Evolutionary conservation across 768 basidiomycete species (phyloP), one percentile per base, ranked within the genome.

Genomic region (Kwoniella sp.): DNA sequence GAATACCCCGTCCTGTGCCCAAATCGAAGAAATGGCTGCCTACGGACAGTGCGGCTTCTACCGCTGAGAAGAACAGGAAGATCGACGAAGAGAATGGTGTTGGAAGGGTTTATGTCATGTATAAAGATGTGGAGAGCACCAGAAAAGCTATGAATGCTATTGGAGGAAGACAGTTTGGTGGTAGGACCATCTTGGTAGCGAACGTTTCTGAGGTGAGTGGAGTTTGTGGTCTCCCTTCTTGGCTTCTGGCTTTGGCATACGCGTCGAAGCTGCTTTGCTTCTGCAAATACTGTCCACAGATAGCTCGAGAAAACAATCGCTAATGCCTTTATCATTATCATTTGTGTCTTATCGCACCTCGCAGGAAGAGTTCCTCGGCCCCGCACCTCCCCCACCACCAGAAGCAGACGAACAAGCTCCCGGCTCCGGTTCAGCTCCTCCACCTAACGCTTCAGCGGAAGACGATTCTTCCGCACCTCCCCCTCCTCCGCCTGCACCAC

Each of bases 31-130:
- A 85, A 56, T 85, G 87, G 71, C 82, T 85, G 27, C 84, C 86
- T 15, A 82, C 86, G 55, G 72, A 73, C 57, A 62, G 59, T 15
- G 88, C 90, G 70, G 88, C 87, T 29, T 84, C 85, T 63, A 86
- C 88, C 36, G 83, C 84, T 47, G 93, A 95, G 78, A 73, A 73
- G 66, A 66, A 58, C 17, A 53, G 64, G 55, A 66, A 74, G 62
- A 65, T 63, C 17, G 80, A 80, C 56, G 93, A 96, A 78, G 90
- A 89, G 29, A 85, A 90, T 1, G 96, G 95, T 57, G 92, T 99
- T 22, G 95, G 96, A 47, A 85, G 93, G 54, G 96, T 99, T 15
- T 98, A 95, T 78, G 93, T 99, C 67, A 89, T 91, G 82, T 99
- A 90, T 77, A 74, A 71, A 50, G 83, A 87, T 22, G 78, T 87